Evolutionary conservation across 768 basidiomycete species (phyloP).

Genomic region (Kwoniella sp.): DNA sequence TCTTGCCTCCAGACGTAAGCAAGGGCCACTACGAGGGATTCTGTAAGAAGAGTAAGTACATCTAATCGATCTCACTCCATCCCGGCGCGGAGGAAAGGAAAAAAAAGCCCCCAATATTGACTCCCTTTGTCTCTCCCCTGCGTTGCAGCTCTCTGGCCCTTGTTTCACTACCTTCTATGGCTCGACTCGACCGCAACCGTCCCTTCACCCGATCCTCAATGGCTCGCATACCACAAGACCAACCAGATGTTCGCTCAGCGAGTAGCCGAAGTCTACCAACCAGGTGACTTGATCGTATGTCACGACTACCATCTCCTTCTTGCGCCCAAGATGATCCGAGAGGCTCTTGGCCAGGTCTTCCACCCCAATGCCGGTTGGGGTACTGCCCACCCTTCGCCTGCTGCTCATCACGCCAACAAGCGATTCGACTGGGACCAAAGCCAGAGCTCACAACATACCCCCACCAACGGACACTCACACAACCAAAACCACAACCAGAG

Average conservation of each 20-base stretch:
- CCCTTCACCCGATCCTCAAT: constrained; percentile 73
- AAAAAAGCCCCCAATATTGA: too few species aligned
- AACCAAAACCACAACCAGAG: constrained; percentile 4
- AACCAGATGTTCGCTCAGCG: constrained; percentile 83
- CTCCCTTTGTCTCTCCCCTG: too few species aligned
- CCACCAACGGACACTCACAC: constrained; percentile 10
- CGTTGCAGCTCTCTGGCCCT: constrained; percentile 91
- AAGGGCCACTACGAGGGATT: constrained; percentile 96
- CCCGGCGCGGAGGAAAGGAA: constrained; percentile 2
- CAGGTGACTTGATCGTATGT: constrained; percentile 79
- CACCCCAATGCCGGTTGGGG: constrained; percentile 30
- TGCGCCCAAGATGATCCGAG: constrained; percentile 80
- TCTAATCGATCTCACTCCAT: background rate
- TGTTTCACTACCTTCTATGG: constrained; percentile 98
- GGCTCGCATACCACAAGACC: constrained; percentile 75
- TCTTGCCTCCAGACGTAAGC: constrained; percentile 64
- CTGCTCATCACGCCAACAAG: constrained; percentile 32
- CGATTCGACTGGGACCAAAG: constrained; percentile 45
- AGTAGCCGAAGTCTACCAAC: constrained; percentile 74
- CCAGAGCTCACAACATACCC: constrained; percentile 12
- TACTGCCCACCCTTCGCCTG: constrained; percentile 36
- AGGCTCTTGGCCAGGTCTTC: constrained; percentile 59
- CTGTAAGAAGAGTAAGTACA: constrained; percentile 86
- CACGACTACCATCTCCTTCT: constrained; percentile 96
- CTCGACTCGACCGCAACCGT: constrained; percentile 86